Percentiles rank a stretch among this genome's conserved stretches.
Conservation (phyloP, 1,284 basidiomycete species). For the Rugiboletus extremiorientalis region DNA sequence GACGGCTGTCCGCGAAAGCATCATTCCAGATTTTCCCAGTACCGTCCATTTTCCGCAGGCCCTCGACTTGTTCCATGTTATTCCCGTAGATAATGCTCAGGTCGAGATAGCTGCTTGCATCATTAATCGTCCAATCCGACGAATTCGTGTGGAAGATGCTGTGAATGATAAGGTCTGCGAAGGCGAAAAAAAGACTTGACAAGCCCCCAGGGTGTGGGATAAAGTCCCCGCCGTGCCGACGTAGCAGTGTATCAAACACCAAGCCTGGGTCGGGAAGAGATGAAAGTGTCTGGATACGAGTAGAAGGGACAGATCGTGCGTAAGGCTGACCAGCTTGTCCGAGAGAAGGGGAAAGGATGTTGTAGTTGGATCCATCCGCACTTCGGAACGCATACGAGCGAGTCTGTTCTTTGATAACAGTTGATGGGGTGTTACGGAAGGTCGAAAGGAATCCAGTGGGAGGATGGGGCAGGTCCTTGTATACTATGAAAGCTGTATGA, state of each 20-base stretch:
- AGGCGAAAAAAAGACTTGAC: slow-evolving; percentile 72
- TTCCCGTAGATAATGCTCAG: slow-evolving; percentile 75
- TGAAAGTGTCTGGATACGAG: slow-evolving; percentile 41
- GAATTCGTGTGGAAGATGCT: slow-evolving; percentile 66
- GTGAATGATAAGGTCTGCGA: slow-evolving; percentile 78
- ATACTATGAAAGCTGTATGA: slow-evolving; percentile 28
- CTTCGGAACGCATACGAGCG: slow-evolving; percentile 51
- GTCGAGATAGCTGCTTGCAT: slow-evolving; percentile 76
- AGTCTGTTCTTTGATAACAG: background rate
- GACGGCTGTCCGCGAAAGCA: slow-evolving; percentile 63
- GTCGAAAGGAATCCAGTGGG: slow-evolving; percentile 49
- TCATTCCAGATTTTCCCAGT: slow-evolving; percentile 67
- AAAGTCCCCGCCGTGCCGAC: slow-evolving; percentile 47
- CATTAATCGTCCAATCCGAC: slow-evolving; percentile 57
- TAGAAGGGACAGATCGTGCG: slow-evolving; percentile 66
- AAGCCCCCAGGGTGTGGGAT: slow-evolving; percentile 58
- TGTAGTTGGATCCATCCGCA: slow-evolving; percentile 61
- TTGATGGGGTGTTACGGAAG: slow-evolving; percentile 4
- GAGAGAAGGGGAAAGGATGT: slow-evolving; percentile 51
- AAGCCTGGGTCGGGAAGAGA: slow-evolving; percentile 65
- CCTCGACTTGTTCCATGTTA: slow-evolving; percentile 47
- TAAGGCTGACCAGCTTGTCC: slow-evolving; percentile 67
- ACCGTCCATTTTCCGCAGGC: slow-evolving; percentile 62
- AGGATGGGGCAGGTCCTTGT: slow-evolving; percentile 71
- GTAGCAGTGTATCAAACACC: slow-evolving; percentile 73